A percentile compares a stretch with the other conserved stretches of the same genome.
Evolutionary conservation across 2,329 filamentous ascomycete species (phyloP).

Genomic region (Trichocomaceae sp.): DNA sequence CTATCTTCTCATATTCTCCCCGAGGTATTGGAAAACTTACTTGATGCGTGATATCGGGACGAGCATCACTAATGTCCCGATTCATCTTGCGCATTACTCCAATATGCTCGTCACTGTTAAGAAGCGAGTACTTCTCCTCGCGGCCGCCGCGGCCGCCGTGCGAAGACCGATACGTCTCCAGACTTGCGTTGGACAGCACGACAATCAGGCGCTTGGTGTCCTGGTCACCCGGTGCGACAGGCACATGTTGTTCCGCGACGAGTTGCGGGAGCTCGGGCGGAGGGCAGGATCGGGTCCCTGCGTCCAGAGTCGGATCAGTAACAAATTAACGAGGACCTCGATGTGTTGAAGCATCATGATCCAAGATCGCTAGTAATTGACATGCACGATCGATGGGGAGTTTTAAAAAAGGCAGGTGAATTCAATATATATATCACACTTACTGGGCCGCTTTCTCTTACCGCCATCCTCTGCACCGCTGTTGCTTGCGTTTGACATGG

Average conservation of each 20-base stretch:
- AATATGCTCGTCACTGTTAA: slow-evolving; percentile 99
- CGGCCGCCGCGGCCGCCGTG: slow-evolving; percentile 60
- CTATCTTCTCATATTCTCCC: too few species aligned
- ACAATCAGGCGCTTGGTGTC: slow-evolving; percentile 88
- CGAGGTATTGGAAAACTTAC: slow-evolving; percentile 44
- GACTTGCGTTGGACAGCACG: slow-evolving; percentile 90
- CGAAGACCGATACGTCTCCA: slow-evolving; percentile 94
- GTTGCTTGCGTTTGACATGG: slow-evolving; percentile 27
- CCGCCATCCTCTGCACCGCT: slow-evolving; percentile 18
- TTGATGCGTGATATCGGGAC: slow-evolving; percentile 98
- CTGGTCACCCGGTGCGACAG: slow-evolving; percentile 81
- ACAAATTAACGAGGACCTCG: slow-evolving; percentile 1
- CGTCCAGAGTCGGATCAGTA: slow-evolving; percentile 10
- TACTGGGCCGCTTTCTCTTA: slow-evolving; percentile 37
- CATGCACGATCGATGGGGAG: too few species aligned
- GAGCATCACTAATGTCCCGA: slow-evolving; percentile 92
- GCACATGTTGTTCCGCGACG: slow-evolving; percentile 83
- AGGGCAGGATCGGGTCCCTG: slow-evolving; percentile 90
- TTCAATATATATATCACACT: slow-evolving; percentile 19
- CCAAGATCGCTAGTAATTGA: slow-evolving; percentile 5
- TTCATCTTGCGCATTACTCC: slow-evolving; percentile 99
- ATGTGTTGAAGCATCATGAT: slow-evolving; percentile 8
- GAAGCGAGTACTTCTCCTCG: slow-evolving; percentile 92
- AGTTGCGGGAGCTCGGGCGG: slow-evolving; percentile 85
- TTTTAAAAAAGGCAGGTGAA: neutral